A percentile compares a stretch with the other conserved stretches of the same genome.
These are phyloP conservation scores for Aspergillus affinis DNA, from an alignment of 495 filamentous ascomycete species.

Conservation along the genomic window DNA sequence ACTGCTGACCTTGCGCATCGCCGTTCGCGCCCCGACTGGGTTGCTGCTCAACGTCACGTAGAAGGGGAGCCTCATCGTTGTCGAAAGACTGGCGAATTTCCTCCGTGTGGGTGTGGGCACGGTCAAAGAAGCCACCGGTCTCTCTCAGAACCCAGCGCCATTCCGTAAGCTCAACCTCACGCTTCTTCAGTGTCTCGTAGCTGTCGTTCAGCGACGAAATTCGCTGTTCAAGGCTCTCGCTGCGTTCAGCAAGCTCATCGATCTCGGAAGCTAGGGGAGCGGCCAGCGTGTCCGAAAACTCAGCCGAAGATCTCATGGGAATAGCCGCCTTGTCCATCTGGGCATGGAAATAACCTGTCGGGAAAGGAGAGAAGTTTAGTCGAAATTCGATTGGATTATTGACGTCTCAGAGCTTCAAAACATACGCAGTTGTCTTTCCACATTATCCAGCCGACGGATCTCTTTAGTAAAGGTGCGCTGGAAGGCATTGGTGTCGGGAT, in stretches of 20 bases:
- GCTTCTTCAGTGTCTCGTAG: slow-evolving; percentile 96
- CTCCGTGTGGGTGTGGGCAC: slow-evolving; percentile 92
- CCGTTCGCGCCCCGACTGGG: slow-evolving; percentile 57
- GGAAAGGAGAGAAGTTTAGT: slow-evolving; percentile 2
- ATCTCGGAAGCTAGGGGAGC: slow-evolving; percentile 90
- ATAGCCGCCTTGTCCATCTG: slow-evolving; percentile 94
- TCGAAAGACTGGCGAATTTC: slow-evolving; percentile 92
- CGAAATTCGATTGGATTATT: background rate
- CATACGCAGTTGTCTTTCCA: slow-evolving; percentile 94
- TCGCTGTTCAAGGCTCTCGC: slow-evolving; percentile 86
- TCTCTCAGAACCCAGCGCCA: slow-evolving; percentile 97
- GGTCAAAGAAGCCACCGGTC: slow-evolving; percentile 94
- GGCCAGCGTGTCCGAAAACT: slow-evolving; percentile 80
- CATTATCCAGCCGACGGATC: slow-evolving; percentile 94
- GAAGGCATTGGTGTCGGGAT: slow-evolving; percentile 88
- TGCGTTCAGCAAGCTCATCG: slow-evolving; percentile 88
- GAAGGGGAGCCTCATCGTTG: slow-evolving; percentile 77
- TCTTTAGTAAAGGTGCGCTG: slow-evolving; percentile 97
- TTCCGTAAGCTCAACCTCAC: slow-evolving; percentile 94
- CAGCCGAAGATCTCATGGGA: slow-evolving; percentile 76
- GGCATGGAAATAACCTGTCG: slow-evolving; percentile 76
- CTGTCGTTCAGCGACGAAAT: slow-evolving; percentile 91
- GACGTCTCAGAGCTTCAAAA: slow-evolving; percentile 4
- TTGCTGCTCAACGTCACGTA: slow-evolving; percentile 85
- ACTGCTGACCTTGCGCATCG: slow-evolving; percentile 71